Evolutionary conservation across 2,329 filamentous ascomycete genomes (phyloP).

Genomic region (Corinectria fuckeliana): DNA sequence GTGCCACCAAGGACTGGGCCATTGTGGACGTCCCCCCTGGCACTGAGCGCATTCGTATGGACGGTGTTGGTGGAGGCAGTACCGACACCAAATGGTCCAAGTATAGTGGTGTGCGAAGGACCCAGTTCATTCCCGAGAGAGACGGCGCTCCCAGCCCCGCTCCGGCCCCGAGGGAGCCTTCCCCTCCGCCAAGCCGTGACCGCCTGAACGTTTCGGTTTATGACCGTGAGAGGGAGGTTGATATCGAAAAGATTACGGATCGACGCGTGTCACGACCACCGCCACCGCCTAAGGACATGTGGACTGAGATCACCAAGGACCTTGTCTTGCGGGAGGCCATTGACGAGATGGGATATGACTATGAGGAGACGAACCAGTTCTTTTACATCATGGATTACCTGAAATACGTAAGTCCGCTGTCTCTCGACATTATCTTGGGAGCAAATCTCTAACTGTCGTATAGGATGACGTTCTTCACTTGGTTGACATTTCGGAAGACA

Average conservation of each 20-base stretch:
- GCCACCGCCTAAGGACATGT: slow-evolving; percentile 69
- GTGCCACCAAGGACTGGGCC: slow-evolving; percentile 77
- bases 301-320: slow-evolving; percentile 98
- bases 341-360: slow-evolving; percentile 82
- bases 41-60: slow-evolving; percentile 82
- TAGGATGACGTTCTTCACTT: slow-evolving; percentile 88
- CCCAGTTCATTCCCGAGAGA: slow-evolving; percentile 75
- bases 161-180: slow-evolving; percentile 35
- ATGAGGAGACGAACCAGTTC: slow-evolving; percentile 86
- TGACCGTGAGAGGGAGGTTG: slow-evolving; percentile 55
- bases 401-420: slow-evolving; percentile 73
- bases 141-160: slow-evolving; percentile 50
- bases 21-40: slow-evolving; percentile 86
- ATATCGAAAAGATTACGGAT: slow-evolving; percentile 64
- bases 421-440: not conserved
- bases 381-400: slow-evolving; percentile 95
- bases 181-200: slow-evolving; percentile 41
- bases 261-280: slow-evolving; percentile 51
- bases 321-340: slow-evolving; percentile 87
- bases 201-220: slow-evolving; percentile 55
- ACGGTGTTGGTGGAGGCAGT: slow-evolving; percentile 75
- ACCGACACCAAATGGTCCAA: slow-evolving; percentile 81
- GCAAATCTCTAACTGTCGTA: slow-evolving; percentile 41
- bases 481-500: slow-evolving; percentile 81
- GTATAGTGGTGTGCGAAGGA: slow-evolving; percentile 78